Evolutionary conservation across 2,329 filamentous ascomycete genomes (phyloP).

Genomic region (Mycosphaerella sp.): DNA sequence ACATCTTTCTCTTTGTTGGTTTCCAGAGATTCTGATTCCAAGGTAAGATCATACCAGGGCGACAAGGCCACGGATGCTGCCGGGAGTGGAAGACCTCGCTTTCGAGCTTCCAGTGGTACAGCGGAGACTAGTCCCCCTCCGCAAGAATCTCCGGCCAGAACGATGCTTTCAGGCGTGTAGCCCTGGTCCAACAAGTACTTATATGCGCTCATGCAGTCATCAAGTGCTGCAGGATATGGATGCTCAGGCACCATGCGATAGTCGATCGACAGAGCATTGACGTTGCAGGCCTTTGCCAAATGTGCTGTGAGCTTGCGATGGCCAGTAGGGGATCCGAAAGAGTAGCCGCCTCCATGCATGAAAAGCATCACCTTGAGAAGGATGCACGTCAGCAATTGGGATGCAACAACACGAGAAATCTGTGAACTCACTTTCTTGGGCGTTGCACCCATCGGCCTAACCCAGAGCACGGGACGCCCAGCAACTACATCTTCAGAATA

Average conservation of each 20-base stretch:
- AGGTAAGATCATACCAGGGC: conserved; percentile 26
- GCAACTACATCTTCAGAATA: conserved; percentile 20
- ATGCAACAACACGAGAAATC: not conserved
- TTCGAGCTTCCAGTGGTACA: conserved; percentile 22
- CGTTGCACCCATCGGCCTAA: conserved; percentile 20
- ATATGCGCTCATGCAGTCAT: conserved; percentile 54
- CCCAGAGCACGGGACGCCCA: conserved; percentile 22
- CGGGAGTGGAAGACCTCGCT: conserved; percentile 20
- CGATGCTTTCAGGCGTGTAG: conserved; percentile 21
- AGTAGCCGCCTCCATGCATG: conserved; percentile 28
- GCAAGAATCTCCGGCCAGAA: conserved; percentile 26
- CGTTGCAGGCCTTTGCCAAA: conserved; percentile 43
- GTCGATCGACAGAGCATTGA: conserved; percentile 50
- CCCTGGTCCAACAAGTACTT: conserved; percentile 49
- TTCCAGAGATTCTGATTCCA: conserved; percentile 15
- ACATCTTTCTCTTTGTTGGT: conserved; percentile 24
- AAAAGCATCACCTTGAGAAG: conserved; percentile 1
- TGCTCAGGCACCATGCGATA: conserved; percentile 56
- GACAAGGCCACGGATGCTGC: conserved; percentile 23
- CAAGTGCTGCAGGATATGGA: conserved; percentile 48
- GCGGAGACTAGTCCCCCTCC: conserved; percentile 25
- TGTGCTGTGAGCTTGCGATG: conserved; percentile 28
- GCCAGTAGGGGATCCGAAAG: conserved; percentile 22
- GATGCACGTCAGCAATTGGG: not conserved
- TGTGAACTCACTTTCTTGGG: conserved; percentile 16